phyloP scores from a whole-genome alignment of 768 basidiomycete genomes.

The Butyriboletus loyo region DNA sequence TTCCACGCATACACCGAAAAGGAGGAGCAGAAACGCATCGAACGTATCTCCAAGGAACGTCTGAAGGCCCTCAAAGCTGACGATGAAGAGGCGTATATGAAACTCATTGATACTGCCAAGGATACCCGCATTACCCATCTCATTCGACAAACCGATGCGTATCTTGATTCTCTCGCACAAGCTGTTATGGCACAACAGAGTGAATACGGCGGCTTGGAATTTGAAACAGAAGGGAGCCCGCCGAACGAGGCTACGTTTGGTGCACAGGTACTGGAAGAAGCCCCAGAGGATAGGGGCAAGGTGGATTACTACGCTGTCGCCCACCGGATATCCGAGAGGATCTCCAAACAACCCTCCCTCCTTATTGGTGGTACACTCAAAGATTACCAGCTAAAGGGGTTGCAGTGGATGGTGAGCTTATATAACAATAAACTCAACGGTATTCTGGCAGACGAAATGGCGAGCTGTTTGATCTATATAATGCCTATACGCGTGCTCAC shows the following conservation, averaged over 20 bases:
- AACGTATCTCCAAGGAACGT: conserved; percentile 95
- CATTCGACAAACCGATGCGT: conserved; percentile 88
- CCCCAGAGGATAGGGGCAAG: conserved; percentile 61
- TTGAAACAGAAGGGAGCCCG: conserved; percentile 68
- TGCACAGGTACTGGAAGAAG: conserved; percentile 66
- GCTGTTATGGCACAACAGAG: conserved; percentile 92
- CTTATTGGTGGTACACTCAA: conserved; percentile 88
- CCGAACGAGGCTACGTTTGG: conserved; percentile 90
- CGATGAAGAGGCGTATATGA: conserved; percentile 99
- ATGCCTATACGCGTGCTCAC: conserved; percentile 8
- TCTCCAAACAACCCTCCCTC: conserved; percentile 68
- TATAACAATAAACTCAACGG: conserved; percentile 96
- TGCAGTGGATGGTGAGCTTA: conserved; percentile 98
- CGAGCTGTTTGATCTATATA: conserved; percentile 27
- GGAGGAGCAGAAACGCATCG: conserved; percentile 97
- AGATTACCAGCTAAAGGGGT: conserved; percentile 91
- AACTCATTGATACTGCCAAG: conserved; percentile 97
- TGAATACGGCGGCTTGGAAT: conserved; percentile 49
- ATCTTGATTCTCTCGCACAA: conserved; percentile 92
- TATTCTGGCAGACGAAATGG: conserved; percentile 95
- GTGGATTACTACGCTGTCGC: conserved; percentile 97
- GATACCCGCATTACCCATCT: conserved; percentile 98
- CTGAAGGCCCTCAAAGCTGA: conserved; percentile 95
- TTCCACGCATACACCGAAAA: conserved; percentile 93
- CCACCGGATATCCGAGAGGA: conserved; percentile 85